phyloP scores from a whole-genome alignment of 371 early-diverging fungal genomes.

The Choanephora cucurbitarum region DNA sequence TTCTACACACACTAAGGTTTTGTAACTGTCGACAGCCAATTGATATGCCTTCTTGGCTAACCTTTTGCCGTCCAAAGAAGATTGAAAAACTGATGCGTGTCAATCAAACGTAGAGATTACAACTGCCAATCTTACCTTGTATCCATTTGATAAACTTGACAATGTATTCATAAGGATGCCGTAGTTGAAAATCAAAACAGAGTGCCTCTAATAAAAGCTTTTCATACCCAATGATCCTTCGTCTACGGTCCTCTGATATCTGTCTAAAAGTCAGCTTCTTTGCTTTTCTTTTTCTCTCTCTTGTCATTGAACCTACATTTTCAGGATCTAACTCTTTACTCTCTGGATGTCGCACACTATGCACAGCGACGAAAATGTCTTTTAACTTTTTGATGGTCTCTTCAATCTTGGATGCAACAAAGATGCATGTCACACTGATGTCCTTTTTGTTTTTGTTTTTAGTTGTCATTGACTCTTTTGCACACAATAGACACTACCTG shows the following conservation, averaged over 20 bases:
- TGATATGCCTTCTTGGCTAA: slow-evolving; percentile 54
- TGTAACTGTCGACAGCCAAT: slow-evolving; percentile 61
- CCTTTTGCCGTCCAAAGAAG: slow-evolving; percentile 40
- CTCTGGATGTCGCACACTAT: slow-evolving; percentile 57
- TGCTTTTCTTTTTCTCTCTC: not conserved
- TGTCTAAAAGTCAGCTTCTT: slow-evolving; percentile 3
- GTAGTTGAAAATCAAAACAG: slow-evolving; percentile 66
- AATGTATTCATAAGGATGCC: slow-evolving; percentile 62
- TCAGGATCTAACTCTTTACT: slow-evolving; percentile 62
- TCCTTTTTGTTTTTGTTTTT: slow-evolving; percentile 33
- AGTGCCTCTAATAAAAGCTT: slow-evolving; percentile 62
- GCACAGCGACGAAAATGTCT: slow-evolving; percentile 70
- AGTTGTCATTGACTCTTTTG: not conserved
- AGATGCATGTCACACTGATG: slow-evolving; percentile 65
- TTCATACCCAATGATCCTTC: slow-evolving; percentile 59
- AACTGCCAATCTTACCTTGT: slow-evolving; percentile 57
- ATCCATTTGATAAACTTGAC: slow-evolving; percentile 64
- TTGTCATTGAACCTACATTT: slow-evolving; percentile 17
- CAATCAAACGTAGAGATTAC: too few species aligned
- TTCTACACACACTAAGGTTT: slow-evolving; percentile 58
- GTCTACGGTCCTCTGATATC: slow-evolving; percentile 58
- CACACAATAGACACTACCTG: slow-evolving; percentile 25
- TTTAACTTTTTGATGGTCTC: slow-evolving; percentile 77
- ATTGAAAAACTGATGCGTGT: slow-evolving; percentile 27
- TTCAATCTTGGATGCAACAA: slow-evolving; percentile 78